These are phyloP conservation scores for Jatropha podagrica DNA, from an alignment of 441 rosid species.

Conservation along the genomic window DNA sequence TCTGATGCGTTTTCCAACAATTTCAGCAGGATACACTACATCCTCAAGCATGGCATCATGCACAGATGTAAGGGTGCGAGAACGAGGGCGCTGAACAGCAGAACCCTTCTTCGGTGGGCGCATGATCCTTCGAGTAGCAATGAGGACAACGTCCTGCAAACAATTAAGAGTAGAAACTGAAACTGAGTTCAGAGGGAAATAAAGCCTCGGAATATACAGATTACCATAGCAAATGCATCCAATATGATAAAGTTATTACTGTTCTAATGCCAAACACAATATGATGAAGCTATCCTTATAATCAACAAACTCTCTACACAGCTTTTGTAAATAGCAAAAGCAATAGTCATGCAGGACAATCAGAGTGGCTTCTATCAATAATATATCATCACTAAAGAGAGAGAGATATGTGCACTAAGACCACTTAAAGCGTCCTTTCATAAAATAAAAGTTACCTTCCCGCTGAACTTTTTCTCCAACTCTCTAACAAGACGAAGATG, in stretches of 20 bases:
- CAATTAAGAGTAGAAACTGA: not conserved
- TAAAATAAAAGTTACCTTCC: slow-evolving; percentile 47
- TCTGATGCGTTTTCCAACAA: slow-evolving; percentile 78
- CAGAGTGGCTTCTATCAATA: not conserved
- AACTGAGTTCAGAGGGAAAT: not conserved
- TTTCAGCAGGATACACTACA: slow-evolving; percentile 82
- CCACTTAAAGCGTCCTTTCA: not conserved
- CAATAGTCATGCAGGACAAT: not conserved
- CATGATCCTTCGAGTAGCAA: slow-evolving; percentile 73
- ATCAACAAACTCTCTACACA: not conserved
- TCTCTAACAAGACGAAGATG: slow-evolving; percentile 84
- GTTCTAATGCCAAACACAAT: too few relatives aligned
- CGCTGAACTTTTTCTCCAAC: slow-evolving; percentile 88
- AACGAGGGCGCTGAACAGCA: slow-evolving; percentile 82
- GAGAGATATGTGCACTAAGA: not conserved
- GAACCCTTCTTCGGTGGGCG: slow-evolving; percentile 94
- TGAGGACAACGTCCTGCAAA: slow-evolving; percentile 63
- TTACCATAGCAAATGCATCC: not conserved
- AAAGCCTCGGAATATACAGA: not conserved
- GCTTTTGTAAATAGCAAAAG: not conserved
- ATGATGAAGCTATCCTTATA: too few relatives aligned
- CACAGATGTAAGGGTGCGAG: slow-evolving; percentile 76
- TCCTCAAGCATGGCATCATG: slow-evolving; percentile 88
- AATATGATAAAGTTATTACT: not conserved
- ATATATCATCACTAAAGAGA: not conserved